Conservation (phyloP, 2,329 filamentous ascomycete genomes). For the Biscogniauxia marginata region DNA sequence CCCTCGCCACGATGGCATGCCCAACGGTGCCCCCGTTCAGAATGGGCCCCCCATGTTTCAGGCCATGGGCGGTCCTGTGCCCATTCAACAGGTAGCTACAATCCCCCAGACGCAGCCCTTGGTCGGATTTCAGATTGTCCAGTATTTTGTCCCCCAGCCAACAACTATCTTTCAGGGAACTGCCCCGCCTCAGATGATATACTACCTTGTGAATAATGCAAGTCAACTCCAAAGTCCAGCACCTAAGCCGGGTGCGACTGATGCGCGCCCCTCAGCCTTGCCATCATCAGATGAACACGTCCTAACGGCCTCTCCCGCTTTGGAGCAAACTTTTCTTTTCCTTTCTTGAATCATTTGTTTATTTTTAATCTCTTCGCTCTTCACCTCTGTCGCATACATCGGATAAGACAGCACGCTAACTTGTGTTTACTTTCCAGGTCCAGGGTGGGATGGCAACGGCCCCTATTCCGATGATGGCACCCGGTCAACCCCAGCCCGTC, state of each 20-base stretch:
- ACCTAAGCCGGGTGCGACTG: slow-evolving; percentile 5
- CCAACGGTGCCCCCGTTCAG: slow-evolving; percentile 35
- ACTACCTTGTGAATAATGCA: slow-evolving; percentile 34
- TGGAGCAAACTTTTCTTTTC: neutral
- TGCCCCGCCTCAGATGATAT: slow-evolving; percentile 8
- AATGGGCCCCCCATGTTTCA: slow-evolving; percentile 12
- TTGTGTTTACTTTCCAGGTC: slow-evolving; percentile 15
- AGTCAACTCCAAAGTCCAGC: slow-evolving; percentile 12
- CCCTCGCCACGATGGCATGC: slow-evolving; percentile 55
- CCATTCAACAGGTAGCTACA: slow-evolving; percentile 24
- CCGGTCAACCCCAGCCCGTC: slow-evolving; percentile 18
- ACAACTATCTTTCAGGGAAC: neutral
- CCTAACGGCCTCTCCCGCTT: neutral
- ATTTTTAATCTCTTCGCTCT: neutral
- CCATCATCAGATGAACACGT: neutral
- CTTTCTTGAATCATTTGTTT: slow-evolving; percentile 5
- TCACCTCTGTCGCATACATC: neutral
- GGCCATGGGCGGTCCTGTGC: slow-evolving; percentile 14
- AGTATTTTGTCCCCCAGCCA: slow-evolving; percentile 8
- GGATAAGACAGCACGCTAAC: slow-evolving; percentile 19
- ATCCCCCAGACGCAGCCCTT: slow-evolving; percentile 2
- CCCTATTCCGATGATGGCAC: slow-evolving; percentile 23
- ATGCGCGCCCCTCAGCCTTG: slow-evolving; percentile 1
- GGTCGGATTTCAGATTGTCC: neutral
- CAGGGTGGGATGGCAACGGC: slow-evolving; percentile 21